These are phyloP conservation scores for Sisymbrium altissimum DNA, from an alignment of 345 rosid genomes.

Conservation along the genomic window DNA sequence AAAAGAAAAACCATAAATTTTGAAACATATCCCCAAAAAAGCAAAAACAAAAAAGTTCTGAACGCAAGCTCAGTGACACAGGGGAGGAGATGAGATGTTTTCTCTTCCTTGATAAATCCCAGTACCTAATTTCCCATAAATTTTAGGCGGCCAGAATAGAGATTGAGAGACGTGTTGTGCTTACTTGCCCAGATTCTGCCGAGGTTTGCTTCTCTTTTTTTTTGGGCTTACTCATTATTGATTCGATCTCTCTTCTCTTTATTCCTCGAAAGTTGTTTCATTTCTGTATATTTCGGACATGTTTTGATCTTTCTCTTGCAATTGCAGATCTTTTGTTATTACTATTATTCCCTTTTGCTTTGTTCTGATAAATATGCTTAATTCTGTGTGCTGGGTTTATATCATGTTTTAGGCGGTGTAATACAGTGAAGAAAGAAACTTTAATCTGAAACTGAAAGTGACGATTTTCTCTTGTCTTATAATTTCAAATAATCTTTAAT, in stretches of 20 bases:
- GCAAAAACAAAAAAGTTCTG: background rate
- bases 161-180: constrained; percentile 24
- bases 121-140: constrained; percentile 7
- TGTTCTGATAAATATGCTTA: constrained; percentile 4
- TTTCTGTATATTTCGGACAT: background rate
- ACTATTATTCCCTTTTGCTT: background rate
- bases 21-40: background rate
- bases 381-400: background rate
- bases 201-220: constrained; percentile 20
- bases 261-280: background rate
- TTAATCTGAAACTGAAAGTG: constrained; percentile 7
- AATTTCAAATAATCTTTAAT: background rate
- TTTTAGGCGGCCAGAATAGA: constrained; percentile 5
- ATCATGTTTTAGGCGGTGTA: constrained; percentile 12
- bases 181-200: constrained; percentile 19
- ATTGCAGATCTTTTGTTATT: constrained; percentile 1
- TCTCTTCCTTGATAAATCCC: constrained; percentile 29
- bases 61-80: constrained; percentile 11
- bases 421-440: background rate
- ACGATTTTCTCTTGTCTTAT: background rate
- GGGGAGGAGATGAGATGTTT: background rate
- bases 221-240: background rate
- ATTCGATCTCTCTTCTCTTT: background rate
- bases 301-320: constrained; percentile 5
- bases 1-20: background rate